Base-by-base conservation (phyloP, 352 stramenopile species). In the Pythium utonaiense region DNA sequence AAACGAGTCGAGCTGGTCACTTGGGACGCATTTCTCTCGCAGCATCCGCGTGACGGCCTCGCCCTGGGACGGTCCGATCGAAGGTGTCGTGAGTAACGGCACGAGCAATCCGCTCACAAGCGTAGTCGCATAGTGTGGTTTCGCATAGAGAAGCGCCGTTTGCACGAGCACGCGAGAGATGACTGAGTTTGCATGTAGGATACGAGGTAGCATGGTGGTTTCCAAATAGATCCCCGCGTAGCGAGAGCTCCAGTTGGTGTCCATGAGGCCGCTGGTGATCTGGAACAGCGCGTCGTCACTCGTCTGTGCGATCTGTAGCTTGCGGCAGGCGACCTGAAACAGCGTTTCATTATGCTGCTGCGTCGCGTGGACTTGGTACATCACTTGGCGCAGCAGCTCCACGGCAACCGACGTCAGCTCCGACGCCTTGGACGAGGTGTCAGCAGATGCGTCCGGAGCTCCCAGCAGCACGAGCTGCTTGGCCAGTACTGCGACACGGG, bases 141-240 rank as follows among this genome's bases (percentile, higher is more conserved):
- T 74, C 16, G 57, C 57, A 44, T 86, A 92, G 9, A 76, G 54
- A 14, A 90, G 58, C 24, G 67, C 69, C 1, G 80, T 80, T 58
- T 88, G 83, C 14, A 92, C 62, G 14, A 92, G 61, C 31, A 89
- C 64, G 6, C 83, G 80, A n/a, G 83, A 89, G 58, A 92, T 92
- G 9, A 90, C 80, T 0, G 78, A 88, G 1, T 78, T 57, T 38
- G 80, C 80, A 12, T 51, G 55, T 4, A 72, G 64, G 28, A 92
- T 80, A 47, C 83, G 86, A 1, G 83, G 80, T 25, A 86, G 55
- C 9, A 92, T 57, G 31, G 66, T 82, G 6, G 77, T 73, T 41
- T 78, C 64, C 10, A 92, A 60, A 36, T 85, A 92, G 21, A 87
- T 66, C 0, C 67, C 65, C 3, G 83, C 80, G 59, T 89, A 89